Conservation (phyloP, 2,329 filamentous ascomycete genomes). For the Pseudogymnoascus sp. region DNA sequence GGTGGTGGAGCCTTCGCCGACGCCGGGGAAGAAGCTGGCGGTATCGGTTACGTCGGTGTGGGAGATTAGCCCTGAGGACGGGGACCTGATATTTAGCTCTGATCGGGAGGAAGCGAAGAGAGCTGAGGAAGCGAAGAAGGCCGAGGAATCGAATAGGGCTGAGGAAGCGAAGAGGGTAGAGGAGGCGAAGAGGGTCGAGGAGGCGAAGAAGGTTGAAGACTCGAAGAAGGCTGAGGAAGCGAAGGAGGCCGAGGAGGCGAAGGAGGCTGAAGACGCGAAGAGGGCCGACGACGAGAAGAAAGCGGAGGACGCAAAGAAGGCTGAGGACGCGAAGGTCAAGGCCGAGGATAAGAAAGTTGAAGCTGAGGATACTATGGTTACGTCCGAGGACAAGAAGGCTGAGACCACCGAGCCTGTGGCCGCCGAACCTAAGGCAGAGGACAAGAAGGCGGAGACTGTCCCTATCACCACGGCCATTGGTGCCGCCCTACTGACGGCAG, state of each 20-base stretch:
- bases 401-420: background rate
- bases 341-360: background rate
- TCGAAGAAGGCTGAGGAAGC: background rate
- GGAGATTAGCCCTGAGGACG: conserved; percentile 46
- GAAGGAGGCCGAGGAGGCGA: background rate
- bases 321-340: background rate
- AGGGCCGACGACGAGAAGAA: too few species aligned
- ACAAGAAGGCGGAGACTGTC: background rate
- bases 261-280: background rate
- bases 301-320: background rate
- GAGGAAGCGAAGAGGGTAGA: background rate
- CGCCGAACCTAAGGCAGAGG: background rate
- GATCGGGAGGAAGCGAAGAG: background rate
- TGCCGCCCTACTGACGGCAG: background rate
- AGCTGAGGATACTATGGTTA: background rate
- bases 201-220: background rate
- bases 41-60: conserved; percentile 38
- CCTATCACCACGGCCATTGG: conserved; percentile 2
- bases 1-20: conserved; percentile 31
- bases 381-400: background rate
- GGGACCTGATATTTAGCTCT: conserved; percentile 32
- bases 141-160: background rate
- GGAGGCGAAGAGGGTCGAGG: background rate
- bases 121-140: background rate
- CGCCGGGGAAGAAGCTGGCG: conserved; percentile 23